Evolutionary conservation across 2,329 filamentous ascomycete species (phyloP).

Genomic region (Colletotrichum sp.): DNA sequence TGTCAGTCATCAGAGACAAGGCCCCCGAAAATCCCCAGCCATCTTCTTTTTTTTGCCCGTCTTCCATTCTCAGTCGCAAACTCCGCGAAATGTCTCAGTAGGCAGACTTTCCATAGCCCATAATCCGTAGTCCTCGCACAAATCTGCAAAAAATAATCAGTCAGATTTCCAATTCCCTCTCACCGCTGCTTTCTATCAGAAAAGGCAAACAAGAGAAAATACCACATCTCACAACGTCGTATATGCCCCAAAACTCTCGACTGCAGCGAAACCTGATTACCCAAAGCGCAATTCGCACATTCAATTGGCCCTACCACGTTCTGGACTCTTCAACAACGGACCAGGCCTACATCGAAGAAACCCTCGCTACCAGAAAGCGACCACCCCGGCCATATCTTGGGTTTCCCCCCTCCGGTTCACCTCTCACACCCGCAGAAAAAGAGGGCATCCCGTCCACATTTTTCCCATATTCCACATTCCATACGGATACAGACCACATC

Average conservation of each 20-base stretch:
- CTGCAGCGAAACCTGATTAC: background rate
- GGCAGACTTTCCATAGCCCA: background rate
- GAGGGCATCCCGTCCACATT: background rate
- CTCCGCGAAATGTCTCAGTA: background rate
- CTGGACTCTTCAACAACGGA: background rate
- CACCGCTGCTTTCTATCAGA: background rate
- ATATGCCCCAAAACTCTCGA: background rate
- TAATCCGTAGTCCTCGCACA: background rate
- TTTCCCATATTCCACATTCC: conserved; percentile 6
- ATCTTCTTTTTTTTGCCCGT: background rate
- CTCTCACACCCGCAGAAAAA: background rate
- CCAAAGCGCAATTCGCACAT: background rate
- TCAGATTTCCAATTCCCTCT: background rate
- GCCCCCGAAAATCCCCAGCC: background rate
- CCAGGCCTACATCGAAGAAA: background rate
- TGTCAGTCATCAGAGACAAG: background rate
- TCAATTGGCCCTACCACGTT: background rate
- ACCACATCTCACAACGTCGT: background rate
- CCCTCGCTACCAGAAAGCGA: background rate
- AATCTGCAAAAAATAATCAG: background rate
- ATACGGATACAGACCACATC: background rate
- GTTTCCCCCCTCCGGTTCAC: background rate
- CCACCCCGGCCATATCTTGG: background rate
- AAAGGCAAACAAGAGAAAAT: background rate
- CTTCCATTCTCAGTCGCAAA: background rate